Base-by-base conservation (phyloP, 2,329 filamentous ascomycete species). In the Aureobasidium mangrovei region DNA sequence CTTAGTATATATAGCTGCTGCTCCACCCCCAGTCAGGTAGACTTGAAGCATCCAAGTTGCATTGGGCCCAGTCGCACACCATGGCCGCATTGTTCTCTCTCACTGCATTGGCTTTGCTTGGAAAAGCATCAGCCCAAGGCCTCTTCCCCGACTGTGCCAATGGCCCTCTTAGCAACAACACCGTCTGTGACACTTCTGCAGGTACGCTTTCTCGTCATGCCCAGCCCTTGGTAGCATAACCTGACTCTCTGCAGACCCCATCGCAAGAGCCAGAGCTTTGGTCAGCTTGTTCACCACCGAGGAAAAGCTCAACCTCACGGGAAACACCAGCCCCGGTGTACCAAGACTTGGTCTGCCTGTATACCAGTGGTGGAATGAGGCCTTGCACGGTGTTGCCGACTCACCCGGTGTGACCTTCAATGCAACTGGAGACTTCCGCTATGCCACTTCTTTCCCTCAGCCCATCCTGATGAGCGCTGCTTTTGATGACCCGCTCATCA, bases 391-490 rank as follows among this genome's bases (percentile, higher is more conserved):
- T 1, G 66, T 82, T 36, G 58, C 59, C 9, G 63, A 60, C 3
- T 74, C 74, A 24, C 77, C 76, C 0, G 81, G 80, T 0, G 78
- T 79, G 4, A 71, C 75, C 31, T 83, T 81, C 64, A 73, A 74
- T n/a, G 65, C 65, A 4, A 69, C 68, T 9, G 77, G 77, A 2
- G 67, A 77, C 8, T 86, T 76, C 63, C 77, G 72, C 58, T 79
- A 77, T 62, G 79, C 83, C 0, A 86, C 83, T 0, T 81, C 78
- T 0, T 86, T 86, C 61, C 82, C 83, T 0, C 77, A 79, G 63
- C 82, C 83, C 0, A 83, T 87, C 49, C 67, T 78, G 2, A 76
- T 82, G 60, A 77, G 77, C 26, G 81, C 83, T 0, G 77, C 82
- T 0, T 83, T 86, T 58, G 81, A 86, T 58, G 81, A 84, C 58